Conservation (phyloP, 1,139 yeast species). For the Yamadazyma siamensis region DNA sequence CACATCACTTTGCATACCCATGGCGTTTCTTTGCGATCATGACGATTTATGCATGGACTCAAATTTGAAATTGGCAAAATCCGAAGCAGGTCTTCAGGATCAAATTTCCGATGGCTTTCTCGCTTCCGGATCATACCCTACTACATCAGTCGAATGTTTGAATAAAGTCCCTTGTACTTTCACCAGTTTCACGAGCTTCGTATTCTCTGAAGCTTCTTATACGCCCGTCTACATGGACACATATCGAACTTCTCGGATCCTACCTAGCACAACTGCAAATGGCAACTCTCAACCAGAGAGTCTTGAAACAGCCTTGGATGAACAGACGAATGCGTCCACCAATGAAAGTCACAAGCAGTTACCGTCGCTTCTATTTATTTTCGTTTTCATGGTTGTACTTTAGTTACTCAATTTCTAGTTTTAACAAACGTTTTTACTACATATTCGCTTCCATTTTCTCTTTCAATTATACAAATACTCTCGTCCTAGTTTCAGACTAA, state of each 20-base stretch:
- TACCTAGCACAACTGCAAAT: neutral
- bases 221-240: conserved; percentile 7
- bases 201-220: conserved; percentile 5
- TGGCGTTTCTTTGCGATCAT: conserved; percentile 9
- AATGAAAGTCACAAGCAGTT: neutral
- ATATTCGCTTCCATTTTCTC: too few species aligned
- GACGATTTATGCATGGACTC: conserved; percentile 5
- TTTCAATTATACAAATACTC: too few species aligned
- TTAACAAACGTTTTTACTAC: too few species aligned
- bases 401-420: too few species aligned
- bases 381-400: neutral
- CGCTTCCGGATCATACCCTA: conserved; percentile 9
- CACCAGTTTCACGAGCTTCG: conserved; percentile 6
- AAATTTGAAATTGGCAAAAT: conserved; percentile 6
- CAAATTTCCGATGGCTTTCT: conserved; percentile 1
- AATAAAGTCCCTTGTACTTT: conserved; percentile 10
- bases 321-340: neutral
- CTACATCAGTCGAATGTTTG: conserved; percentile 8
- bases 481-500: neutral
- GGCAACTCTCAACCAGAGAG: neutral
- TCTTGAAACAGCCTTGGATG: neutral
- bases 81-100: conserved; percentile 5
- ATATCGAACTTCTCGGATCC: neutral
- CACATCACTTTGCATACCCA: conserved; percentile 9
- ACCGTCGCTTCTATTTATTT: neutral